phyloP scores from a whole-genome alignment of 257 asterid genomes.

The Solanum megistacrolobum region DNA sequence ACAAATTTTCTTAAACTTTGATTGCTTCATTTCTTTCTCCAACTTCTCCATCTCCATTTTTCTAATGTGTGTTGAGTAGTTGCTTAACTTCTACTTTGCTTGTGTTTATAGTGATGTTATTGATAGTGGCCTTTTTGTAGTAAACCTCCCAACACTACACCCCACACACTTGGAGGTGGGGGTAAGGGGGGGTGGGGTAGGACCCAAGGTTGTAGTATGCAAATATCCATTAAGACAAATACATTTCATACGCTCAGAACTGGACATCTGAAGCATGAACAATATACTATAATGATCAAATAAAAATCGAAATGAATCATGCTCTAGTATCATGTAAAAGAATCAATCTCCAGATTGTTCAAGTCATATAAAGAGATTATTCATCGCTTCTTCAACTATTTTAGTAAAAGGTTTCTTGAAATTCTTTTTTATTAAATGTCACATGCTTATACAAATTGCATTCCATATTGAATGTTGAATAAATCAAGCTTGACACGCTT shows the following conservation, averaged over 20 bases:
- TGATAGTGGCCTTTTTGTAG: slow-evolving; percentile 3
- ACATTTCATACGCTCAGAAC: background rate
- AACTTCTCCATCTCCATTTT: slow-evolving; percentile 8
- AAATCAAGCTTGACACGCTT: background rate
- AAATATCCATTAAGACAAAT: background rate
- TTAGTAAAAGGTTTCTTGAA: background rate
- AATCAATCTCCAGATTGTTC: background rate
- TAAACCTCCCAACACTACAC: background rate
- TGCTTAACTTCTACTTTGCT: background rate
- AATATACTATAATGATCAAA: background rate
- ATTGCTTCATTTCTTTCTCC: slow-evolving; percentile 10
- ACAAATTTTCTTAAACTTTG: slow-evolving; percentile 31
- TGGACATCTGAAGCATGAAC: background rate
- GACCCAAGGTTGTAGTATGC: background rate
- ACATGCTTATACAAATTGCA: background rate
- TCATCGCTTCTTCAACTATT: background rate
- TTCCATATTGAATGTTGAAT: background rate
- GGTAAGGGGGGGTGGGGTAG: background rate
- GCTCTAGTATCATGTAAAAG: background rate
- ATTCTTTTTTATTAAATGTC: background rate
- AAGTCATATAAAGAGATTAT: background rate
- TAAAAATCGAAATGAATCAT: background rate
- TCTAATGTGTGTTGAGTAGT: background rate
- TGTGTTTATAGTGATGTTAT: background rate
- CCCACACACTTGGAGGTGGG: background rate